phyloP scores from a whole-genome alignment of 75 land plant genomes.

The Sequoiadendron giganteum region DNA sequence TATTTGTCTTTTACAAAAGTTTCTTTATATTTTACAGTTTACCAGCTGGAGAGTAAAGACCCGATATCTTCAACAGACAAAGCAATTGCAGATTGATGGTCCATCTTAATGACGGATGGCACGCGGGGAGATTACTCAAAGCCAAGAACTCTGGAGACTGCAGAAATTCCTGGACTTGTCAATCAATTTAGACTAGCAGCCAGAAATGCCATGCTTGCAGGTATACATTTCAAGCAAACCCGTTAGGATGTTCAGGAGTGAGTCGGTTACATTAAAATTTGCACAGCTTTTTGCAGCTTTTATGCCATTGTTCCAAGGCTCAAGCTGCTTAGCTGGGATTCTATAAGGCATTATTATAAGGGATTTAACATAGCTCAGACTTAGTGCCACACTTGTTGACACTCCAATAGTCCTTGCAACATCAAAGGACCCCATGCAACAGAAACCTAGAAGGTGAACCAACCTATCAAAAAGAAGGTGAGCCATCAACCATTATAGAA shows the following conservation, averaged over 20 bases:
- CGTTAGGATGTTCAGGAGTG: too few relatives aligned
- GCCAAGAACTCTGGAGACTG: constrained; percentile 15
- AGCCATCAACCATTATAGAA: too few relatives aligned
- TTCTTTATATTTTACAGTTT: constrained; percentile 10
- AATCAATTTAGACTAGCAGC: constrained; percentile 24
- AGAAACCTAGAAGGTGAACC: too few relatives aligned
- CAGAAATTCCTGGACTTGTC: constrained; percentile 18
- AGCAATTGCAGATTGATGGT: background rate
- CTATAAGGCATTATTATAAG: too few relatives aligned
- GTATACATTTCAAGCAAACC: background rate
- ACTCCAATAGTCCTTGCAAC: too few relatives aligned
- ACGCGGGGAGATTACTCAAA: constrained; percentile 16
- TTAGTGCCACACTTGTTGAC: too few relatives aligned
- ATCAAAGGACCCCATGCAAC: too few relatives aligned
- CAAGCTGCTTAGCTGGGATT: too few relatives aligned
- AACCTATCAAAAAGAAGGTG: too few relatives aligned
- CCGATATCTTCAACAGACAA: constrained; percentile 14
- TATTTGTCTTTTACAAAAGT: background rate
- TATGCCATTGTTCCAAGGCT: too few relatives aligned
- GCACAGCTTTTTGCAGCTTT: background rate
- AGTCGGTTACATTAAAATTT: background rate
- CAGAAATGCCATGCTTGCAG: constrained; percentile 23
- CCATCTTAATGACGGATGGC: constrained; percentile 11
- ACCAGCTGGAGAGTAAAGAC: constrained; percentile 20
- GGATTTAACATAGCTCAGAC: too few relatives aligned